Base-by-base conservation (phyloP, 2,329 filamentous ascomycete species). In the Zelopaecilomyces penicillatus region DNA sequence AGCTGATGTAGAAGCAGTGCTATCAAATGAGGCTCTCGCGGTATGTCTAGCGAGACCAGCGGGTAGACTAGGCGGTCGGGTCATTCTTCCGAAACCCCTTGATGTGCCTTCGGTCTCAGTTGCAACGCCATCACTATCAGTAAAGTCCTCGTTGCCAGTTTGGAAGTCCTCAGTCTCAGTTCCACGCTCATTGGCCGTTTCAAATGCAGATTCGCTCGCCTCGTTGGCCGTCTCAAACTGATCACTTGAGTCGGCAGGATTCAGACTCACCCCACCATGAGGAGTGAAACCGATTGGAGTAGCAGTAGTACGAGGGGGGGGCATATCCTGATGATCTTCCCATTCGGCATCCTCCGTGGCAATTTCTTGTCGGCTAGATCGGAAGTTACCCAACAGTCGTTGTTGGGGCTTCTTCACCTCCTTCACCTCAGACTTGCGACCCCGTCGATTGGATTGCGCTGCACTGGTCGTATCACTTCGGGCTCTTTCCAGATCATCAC, bases 151-250 rank as follows among this genome's bases (percentile, higher is more conserved):
- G 11, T 82, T 79, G n/a, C 87, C 89, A 4, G 91, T 96, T 62
- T 95, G 86, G 78, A 97, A 97, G 51, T 88, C 88, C 54, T 97
- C 91, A 8, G 89, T 95, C 66, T 95, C 90, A 0, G 88, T 95
- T 9, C 73, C 78, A 29, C 81, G 80, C 64, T 96, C 91, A 57
- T 94, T 87, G 27, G 78, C 79, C 2, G 78, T 82, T 57, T 81
- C 78, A 50, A 82, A 82, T 6, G 75, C 77, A 19, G 75, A 78
- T 50, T 83, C 80, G 52, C 74, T 80, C 1, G 77, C 79, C 58
- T 95, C 89, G 48, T 87, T 87, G 33, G 87, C 85, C 5, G 86
- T 91, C 47, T 93, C 86, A 54, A 90, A 91, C 2, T 79, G 73
- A 51, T 90, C 85, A 43, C 73, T 81, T 2, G 74, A 69, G 48